Evolutionary conservation across 2,329 filamentous ascomycete genomes (phyloP), one percentile per base, ranked within the genome.

Genomic region (Thielaviopsis punctulata): DNA sequence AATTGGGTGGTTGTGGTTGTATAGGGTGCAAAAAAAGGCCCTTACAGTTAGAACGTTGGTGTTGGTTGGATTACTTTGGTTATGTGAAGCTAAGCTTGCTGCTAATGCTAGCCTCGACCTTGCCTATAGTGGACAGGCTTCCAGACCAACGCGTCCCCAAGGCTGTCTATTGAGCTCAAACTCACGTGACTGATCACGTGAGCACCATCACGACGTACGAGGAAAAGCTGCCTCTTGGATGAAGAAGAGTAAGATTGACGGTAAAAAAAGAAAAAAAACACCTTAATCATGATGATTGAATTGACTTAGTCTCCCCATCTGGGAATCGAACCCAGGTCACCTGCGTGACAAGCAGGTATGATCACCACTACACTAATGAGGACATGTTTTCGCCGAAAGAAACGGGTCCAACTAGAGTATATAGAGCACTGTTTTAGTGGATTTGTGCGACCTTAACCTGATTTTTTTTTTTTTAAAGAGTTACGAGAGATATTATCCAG

Each of bases 281-380:
- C n/a, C n/a, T n/a, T n/a, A n/a, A n/a, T n/a, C n/a, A n/a, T n/a
- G n/a, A n/a, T n/a, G n/a, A n/a, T n/a, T n/a, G n/a, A n/a, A n/a
- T n/a, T n/a, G n/a, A n/a, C n/a, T n/a, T n/a, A 39, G 9, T 18
- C 48, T 50, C 48, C 48, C 48, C 48, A 50, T 43, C 48, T 50
- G 48, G 48, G 48, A 50, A 50, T 50, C 48, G 48, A 50, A 50
- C 48, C 48, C 48, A 50, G 48, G 48, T 50, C 48, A 50, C 48
- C 48, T 50, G 48, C 48, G 48, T 50, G 48, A 50, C 48, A 50
- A 50, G 48, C 48, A 50, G 48, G 48, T 50, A 50, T 50, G 48
- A 50, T 50, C 48, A 50, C 48, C n/a, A n/a, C n/a, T 49, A 49
- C 48, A 49, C 48, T 49, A 39, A 36, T 48, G 46, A 48, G 46